Base-by-base conservation (phyloP, 331 rosid genomes). In the Spiraea crenata region DNA sequence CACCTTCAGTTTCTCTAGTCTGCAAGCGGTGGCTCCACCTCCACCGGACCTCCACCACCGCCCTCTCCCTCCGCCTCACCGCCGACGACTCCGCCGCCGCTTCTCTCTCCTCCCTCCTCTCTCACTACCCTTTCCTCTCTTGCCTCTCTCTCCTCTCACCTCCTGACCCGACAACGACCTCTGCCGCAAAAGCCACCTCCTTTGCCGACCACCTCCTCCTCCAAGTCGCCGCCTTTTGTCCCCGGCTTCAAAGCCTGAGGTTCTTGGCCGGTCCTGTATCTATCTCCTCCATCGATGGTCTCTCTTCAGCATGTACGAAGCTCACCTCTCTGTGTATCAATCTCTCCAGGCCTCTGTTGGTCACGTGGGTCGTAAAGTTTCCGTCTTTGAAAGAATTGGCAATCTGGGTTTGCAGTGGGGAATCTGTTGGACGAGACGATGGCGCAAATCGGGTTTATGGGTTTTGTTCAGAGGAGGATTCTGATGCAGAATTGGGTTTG, bases 1-100 rank as follows among this genome's bases (percentile, higher is more conserved):
- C 97, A 20, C 81, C 82, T 7, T 80, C 92, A 0, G 81, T 93
- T 35, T 76, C 95, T 70, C 70, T 93, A 7, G 97, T 93, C 74
- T 91, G 81, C 68, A 91, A 85, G 74, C 92, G 97, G 14, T 93
- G 99, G 99, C 99, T 93, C 56, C 62, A 42, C 55, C 92, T 93
- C 72, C 80, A 71, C 82, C 89, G 99, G 17, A 75, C 89, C 14
- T 89, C 95, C 50, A 84, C 34, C 54, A 84, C 88, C 65, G 76
- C 90, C 48, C 90, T 93, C 39, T 85, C 95, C 31, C 95, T 93
- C 37, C 89, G 79, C 13, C 65, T 90, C 55, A 40, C 72, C 48
- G 76, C 77, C 40, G 81, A 45, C 38, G 63, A n/a, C 49, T 74
- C 83, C n/a, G 14, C 76, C 4, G 4, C 81, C 16, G 75, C 84